A percentile compares a stretch with the other conserved stretches of the same genome.
phyloP scores from a whole-genome alignment of 2,329 filamentous ascomycete species.

The Exophiala spinifera region DNA sequence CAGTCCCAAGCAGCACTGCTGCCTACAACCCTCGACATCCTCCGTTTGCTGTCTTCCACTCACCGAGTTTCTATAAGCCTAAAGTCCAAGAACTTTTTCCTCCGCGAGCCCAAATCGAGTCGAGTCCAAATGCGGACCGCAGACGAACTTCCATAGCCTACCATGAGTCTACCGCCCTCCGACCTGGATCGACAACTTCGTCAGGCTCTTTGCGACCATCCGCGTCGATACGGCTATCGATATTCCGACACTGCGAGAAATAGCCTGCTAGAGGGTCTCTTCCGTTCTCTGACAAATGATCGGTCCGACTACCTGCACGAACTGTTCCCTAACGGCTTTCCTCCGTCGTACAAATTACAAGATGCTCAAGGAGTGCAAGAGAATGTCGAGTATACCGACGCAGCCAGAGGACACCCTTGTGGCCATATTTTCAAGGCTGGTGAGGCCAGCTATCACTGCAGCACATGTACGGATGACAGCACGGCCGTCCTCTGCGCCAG shows the following conservation, averaged over 20 bases:
- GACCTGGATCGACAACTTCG: constrained; percentile 75
- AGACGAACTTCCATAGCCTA: not conserved
- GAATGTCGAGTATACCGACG: constrained; percentile 90
- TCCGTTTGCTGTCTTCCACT: not conserved
- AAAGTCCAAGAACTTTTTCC: no score
- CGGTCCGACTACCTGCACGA: constrained; percentile 70
- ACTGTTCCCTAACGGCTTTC: constrained; percentile 76
- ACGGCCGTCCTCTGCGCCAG: constrained; percentile 92
- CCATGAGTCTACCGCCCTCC: constrained; percentile 43
- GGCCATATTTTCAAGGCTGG: constrained; percentile 96
- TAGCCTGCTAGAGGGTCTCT: constrained; percentile 74
- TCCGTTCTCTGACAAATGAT: constrained; percentile 78
- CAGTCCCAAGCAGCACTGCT: no score
- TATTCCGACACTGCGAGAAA: constrained; percentile 70
- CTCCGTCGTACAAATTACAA: constrained; percentile 69
- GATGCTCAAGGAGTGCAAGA: constrained; percentile 89
- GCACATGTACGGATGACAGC: constrained; percentile 90
- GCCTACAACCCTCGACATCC: no score
- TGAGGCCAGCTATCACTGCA: constrained; percentile 90
- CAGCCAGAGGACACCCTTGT: constrained; percentile 86
- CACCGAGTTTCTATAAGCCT: no score
- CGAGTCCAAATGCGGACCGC: constrained; percentile 16
- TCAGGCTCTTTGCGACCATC: constrained; percentile 74
- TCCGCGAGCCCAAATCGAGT: not conserved
- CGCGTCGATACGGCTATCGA: constrained; percentile 68